Base-by-base conservation (phyloP, 352 stramenopile species). In the Paralagenidium karlingii region DNA sequence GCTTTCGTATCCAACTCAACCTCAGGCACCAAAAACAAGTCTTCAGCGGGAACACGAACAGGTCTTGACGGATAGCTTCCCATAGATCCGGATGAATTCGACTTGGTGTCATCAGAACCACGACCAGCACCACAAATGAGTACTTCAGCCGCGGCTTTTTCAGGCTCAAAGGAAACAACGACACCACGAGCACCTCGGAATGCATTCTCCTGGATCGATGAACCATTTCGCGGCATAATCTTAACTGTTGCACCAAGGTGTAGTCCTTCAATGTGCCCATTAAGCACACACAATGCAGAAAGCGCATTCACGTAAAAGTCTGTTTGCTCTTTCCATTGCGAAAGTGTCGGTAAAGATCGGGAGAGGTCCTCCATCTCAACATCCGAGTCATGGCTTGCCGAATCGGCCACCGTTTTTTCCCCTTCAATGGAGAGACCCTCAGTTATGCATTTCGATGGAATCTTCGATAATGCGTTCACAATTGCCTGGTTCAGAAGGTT, bases 281-380 rank as follows among this genome's bases (percentile, higher is more conserved):
- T 76, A 5, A 93, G 57, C 8, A 93, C 63, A 29, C 68, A 90
- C 3, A 93, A 49, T 9, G 77, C 74, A 18, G 76, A 84, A 19
- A 90, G 53, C 12, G 77, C 77, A 21, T 64, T 77, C 26, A 79
- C 43, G 33, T 85, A 82, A 24, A 42, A 57, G 4, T 50, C 44
- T 10, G 51, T 75, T 47, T 83, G 67, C 2, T 41, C 34, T 13
- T 51, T 66, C 73, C 73, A 89, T 10, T 34, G 53, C 22, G 63
- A 54, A 2, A 83, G 38, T 12, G 66, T 74, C 1, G 74, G 76
- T 2, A 65, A 43, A 12, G 82, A 68, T 10, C 66, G 60, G 13
- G 60, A 73, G 30, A 71, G 68, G 19, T 92, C 79, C 54, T 90
- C 79, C 74, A 88, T 88, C 40, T 90, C 79, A 11, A 90, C 71